phyloP scores from a whole-genome alignment of 179 eudicot species.

The Pouteria campechiana region DNA sequence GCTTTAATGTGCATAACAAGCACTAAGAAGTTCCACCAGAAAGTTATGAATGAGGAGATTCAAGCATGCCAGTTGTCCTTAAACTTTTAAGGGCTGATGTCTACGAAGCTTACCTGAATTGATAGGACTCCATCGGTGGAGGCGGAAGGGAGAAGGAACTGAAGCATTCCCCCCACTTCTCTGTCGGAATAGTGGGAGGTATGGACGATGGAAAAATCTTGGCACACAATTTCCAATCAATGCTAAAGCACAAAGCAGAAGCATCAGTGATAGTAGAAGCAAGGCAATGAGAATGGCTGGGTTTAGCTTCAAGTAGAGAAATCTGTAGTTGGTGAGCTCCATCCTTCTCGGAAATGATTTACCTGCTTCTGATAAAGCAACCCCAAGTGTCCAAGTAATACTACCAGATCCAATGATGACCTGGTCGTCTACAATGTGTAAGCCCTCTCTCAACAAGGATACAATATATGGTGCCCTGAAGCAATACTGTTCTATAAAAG shows the following conservation, averaged over 20 bases:
- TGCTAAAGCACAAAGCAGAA: slow-evolving; percentile 48
- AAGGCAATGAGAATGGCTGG: slow-evolving; percentile 50
- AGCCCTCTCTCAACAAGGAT: slow-evolving; percentile 69
- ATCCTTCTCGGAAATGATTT: slow-evolving; percentile 43
- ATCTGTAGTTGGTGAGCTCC: slow-evolving; percentile 33
- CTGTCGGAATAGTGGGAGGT: slow-evolving; percentile 64
- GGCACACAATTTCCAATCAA: slow-evolving; percentile 48
- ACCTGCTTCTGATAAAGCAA: slow-evolving; percentile 91
- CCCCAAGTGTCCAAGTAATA: slow-evolving; percentile 96
- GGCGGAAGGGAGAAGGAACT: slow-evolving; percentile 54
- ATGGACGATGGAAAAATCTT: slow-evolving; percentile 40
- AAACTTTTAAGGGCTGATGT: not conserved
- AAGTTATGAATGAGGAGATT: too few species aligned
- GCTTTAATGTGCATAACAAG: too few species aligned
- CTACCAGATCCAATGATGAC: slow-evolving; percentile 84
- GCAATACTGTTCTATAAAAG: slow-evolving; percentile 94
- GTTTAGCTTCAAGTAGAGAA: slow-evolving; percentile 55
- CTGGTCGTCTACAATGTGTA: slow-evolving; percentile 72
- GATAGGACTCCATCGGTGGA: slow-evolving; percentile 68
- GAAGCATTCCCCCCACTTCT: slow-evolving; percentile 42
- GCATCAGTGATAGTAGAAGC: slow-evolving; percentile 37
- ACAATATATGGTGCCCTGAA: slow-evolving; percentile 92
- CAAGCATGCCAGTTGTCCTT: too few species aligned
- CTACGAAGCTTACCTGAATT: slow-evolving; percentile 42
- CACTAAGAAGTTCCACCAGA: too few species aligned